Evolutionary conservation across 108 stramenopile species (phyloP).

Genomic region (Tribonema minus): DNA sequence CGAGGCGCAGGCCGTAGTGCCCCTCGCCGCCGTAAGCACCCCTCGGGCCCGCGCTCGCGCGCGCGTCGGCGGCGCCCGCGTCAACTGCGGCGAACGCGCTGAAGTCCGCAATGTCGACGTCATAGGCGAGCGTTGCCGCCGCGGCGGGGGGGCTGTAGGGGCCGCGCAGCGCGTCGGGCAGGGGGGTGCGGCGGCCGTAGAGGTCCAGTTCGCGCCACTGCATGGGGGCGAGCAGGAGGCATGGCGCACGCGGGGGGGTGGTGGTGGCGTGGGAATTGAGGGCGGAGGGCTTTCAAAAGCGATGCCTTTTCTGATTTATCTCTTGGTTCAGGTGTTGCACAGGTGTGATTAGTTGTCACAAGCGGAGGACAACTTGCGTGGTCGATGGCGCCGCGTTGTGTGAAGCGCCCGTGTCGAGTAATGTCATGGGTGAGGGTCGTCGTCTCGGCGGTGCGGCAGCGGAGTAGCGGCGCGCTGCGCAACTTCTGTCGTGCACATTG

Average conservation of each 20-base stretch:
- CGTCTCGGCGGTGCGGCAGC: too few relatives aligned
- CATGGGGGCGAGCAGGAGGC: not conserved
- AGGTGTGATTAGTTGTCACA: too few relatives aligned
- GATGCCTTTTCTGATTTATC: not conserved
- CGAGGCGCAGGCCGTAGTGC: conserved; percentile 58
- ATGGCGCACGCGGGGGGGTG: not conserved
- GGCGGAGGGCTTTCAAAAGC: not conserved
- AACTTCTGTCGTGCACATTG: too few relatives aligned
- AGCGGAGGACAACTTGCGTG: too few relatives aligned
- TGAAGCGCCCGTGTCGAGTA: too few relatives aligned
- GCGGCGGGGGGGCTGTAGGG: conserved; percentile 5
- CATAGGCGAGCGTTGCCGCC: conserved; percentile 42
- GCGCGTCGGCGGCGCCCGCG: conserved; percentile 17
- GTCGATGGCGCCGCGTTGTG: too few relatives aligned
- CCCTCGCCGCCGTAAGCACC: conserved; percentile 61
- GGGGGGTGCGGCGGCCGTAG: conserved; percentile 54
- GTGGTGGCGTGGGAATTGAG: not conserved
- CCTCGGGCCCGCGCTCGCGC: conserved; percentile 47
- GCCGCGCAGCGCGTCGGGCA: conserved; percentile 32
- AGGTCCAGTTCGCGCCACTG: conserved; percentile 25
- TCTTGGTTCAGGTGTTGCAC: too few relatives aligned
- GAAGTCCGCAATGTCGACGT: conserved; percentile 44
- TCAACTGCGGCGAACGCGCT: conserved; percentile 52
- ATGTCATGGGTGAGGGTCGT: too few relatives aligned
- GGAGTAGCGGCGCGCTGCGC: too few relatives aligned